Base-by-base conservation (phyloP, 2,329 filamentous ascomycete genomes). In the Coniochaeta hoffmannii region DNA sequence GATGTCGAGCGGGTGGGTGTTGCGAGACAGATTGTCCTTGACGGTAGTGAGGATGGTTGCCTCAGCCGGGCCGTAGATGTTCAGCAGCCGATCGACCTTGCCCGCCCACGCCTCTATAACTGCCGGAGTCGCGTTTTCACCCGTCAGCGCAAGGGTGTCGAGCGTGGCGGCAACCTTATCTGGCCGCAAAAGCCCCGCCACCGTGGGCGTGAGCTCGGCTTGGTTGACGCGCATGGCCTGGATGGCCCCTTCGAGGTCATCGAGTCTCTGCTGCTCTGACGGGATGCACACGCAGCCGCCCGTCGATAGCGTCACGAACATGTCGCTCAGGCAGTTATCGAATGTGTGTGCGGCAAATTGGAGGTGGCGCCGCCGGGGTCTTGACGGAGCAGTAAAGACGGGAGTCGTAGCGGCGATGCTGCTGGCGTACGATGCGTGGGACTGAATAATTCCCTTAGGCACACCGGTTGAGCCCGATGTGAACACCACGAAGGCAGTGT, bases 241-340 rank as follows among this genome's bases (percentile, higher is more conserved):
- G 36, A 59, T 59, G 15, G 62, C 66, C 24, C 63, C 64, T 10
- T 64, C 58, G 7, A 73, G 58, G 55, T 70, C 63, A 49, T 71
- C 70, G 54, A 71, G 60, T 2, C 70, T 64, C 22, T 70, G 63
- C 10, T 68, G 62, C 26, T 73, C 70, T 1, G 68, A 69, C 3
- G 69, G 68, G 17, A 73, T 64, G 53, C 71, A 73, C 3, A 73
- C 64, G 55, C 68, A 71, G 10, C 69, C 71, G 38, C 71, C 71
- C 22, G 62, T 57, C 41, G 67, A 61, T 15, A 73, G 64, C 2
- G 71, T 69, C 3, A 65, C 67, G 50, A 70, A 68, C 56, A 73
- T 70, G 49, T 72, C 69, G 28, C 63, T 61, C 1, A 73, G 60
- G 26, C 66, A 68, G 50, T 66, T 69, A 58, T 74, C 72, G 36